Evolutionary conservation across 2,329 filamentous ascomycete species (phyloP).

Genomic region (Ophiobolus disseminans): DNA sequence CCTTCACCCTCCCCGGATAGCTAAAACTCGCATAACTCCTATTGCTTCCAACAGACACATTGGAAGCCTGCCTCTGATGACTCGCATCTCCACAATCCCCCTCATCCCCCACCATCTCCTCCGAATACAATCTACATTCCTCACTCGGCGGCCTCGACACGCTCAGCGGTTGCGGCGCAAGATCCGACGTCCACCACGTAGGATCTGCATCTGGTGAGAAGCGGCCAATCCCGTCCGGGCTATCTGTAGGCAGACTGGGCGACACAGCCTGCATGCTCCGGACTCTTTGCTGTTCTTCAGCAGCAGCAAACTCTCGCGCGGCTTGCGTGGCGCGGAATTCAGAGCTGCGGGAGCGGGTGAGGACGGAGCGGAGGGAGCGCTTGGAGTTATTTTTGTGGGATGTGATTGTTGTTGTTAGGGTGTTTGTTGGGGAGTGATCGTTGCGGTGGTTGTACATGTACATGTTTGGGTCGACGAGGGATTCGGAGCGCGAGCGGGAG

Average conservation of each 20-base stretch:
- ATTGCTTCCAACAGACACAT: too few relatives aligned
- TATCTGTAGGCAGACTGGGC: background rate
- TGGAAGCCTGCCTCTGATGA: too few relatives aligned
- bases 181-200: constrained; percentile 3
- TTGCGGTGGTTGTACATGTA: background rate
- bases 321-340: background rate
- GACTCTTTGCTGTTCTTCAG: background rate
- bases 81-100: too few relatives aligned
- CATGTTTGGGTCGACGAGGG: constrained; percentile 2
- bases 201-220: constrained; percentile 6
- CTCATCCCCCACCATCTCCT: too few relatives aligned
- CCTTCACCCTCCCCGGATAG: too few relatives aligned
- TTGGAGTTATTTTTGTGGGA: constrained; percentile 2
- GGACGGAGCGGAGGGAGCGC: background rate
- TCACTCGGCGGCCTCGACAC: constrained; percentile 2
- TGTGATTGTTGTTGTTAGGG: background rate
- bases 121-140: too few relatives aligned
- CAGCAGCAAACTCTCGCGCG: background rate
- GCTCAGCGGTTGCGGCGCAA: constrained; percentile 7
- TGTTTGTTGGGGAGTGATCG: background rate
- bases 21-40: too few relatives aligned
- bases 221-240: background rate
- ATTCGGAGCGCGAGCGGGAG: background rate
- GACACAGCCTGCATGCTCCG: background rate
- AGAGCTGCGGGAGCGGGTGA: background rate